Evolutionary conservation across 2,329 filamentous ascomycete species (phyloP).

Genomic region (Epichloe glyceriae): DNA sequence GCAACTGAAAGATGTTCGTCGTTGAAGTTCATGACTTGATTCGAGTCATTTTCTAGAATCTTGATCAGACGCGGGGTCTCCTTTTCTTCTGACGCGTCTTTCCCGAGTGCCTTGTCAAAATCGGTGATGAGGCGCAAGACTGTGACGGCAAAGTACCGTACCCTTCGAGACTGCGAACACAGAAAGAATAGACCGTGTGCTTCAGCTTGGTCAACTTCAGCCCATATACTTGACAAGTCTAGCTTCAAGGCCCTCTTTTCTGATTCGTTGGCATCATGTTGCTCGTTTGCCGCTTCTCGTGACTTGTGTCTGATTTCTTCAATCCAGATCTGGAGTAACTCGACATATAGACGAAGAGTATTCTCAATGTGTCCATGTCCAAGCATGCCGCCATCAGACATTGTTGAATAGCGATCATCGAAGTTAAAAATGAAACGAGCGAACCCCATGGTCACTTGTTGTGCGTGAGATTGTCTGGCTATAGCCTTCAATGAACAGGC

Average conservation of each 20-base stretch:
- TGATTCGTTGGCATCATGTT: constrained; percentile 46
- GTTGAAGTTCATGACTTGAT: constrained; percentile 81
- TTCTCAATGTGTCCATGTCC: constrained; percentile 90
- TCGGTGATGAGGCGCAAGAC: constrained; percentile 86
- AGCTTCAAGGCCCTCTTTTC: constrained; percentile 65
- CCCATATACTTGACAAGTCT: constrained; percentile 77
- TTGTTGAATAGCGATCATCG: constrained; percentile 91
- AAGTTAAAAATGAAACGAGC: constrained; percentile 98
- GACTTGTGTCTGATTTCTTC: constrained; percentile 87
- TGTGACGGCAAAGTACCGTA: constrained; percentile 81
- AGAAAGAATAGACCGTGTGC: constrained; percentile 95
- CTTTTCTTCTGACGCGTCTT: constrained; percentile 43
- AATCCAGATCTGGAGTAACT: constrained; percentile 92
- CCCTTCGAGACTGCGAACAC: constrained; percentile 85
- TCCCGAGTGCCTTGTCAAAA: constrained; percentile 79
- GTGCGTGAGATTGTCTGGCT: constrained; percentile 80
- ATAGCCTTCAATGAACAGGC: constrained; percentile 91
- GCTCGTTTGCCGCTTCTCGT: constrained; percentile 55
- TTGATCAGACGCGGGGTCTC: constrained; percentile 69
- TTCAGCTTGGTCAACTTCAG: constrained; percentile 92
- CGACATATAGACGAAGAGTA: constrained; percentile 82
- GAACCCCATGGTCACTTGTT: constrained; percentile 93
- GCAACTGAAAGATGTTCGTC: constrained; percentile 84
- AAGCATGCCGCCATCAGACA: constrained; percentile 95
- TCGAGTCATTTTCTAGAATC: constrained; percentile 81